phyloP scores from a whole-genome alignment of 257 asterid species.

The Leonotis leonurus region DNA sequence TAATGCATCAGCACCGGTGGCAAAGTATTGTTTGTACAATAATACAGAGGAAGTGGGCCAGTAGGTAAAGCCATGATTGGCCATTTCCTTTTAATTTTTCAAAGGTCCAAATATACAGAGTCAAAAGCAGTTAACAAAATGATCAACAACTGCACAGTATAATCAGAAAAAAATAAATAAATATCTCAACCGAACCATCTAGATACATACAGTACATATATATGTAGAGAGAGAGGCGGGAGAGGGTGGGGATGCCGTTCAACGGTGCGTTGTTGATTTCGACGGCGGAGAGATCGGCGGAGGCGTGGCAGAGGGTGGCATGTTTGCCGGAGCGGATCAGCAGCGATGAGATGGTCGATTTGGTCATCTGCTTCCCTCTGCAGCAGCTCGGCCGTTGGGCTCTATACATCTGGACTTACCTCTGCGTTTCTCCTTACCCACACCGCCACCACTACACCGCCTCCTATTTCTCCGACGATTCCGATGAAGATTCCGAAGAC shows the following conservation, averaged over 20 bases:
- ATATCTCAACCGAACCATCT: background rate
- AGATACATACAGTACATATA: no score
- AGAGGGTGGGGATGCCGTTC: conserved; percentile 27
- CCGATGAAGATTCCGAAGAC: no score
- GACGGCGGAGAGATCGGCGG: conserved; percentile 31
- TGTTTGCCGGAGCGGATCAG: conserved; percentile 39
- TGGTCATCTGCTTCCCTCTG: conserved; percentile 40
- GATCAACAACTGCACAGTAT: background rate
- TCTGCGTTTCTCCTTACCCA: conserved; percentile 35
- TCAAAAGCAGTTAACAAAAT: no score
- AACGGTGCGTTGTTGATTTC: conserved; percentile 30
- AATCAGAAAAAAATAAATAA: no score
- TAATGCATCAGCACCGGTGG: no score
- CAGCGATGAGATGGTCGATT: conserved; percentile 35
- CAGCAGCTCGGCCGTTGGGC: conserved; percentile 37
- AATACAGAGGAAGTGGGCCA: background rate
- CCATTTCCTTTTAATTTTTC: background rate
- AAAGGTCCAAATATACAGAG: background rate
- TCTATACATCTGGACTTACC: conserved; percentile 37
- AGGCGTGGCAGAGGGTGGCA: conserved; percentile 36
- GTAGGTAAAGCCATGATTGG: background rate
- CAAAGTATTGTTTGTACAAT: no score
- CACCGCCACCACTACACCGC: conserved; percentile 14
- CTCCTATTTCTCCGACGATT: no score
- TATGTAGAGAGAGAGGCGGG: no score